A percentile compares a stretch with the other conserved stretches of the same genome.
These are phyloP conservation scores for Nemania sp. DNA, from an alignment of 2,329 filamentous ascomycete species.

Conservation along the genomic window DNA sequence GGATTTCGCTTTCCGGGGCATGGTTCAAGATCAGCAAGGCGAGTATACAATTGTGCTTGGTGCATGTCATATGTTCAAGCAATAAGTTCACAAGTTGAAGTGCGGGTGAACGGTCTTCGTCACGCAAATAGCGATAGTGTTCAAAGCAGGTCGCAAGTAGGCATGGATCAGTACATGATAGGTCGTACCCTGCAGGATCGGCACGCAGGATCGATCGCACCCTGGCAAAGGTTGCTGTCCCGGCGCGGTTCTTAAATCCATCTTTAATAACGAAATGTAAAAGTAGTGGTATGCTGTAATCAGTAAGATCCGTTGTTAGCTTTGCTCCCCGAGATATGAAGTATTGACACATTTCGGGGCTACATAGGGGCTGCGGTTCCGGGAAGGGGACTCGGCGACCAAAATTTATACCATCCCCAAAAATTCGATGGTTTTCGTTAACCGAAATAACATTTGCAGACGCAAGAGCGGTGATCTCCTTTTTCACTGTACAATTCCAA, in stretches of 20 bases:
- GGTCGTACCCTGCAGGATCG: not conserved
- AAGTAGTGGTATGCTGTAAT: not conserved
- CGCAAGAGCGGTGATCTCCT: not conserved
- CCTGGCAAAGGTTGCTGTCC: not conserved
- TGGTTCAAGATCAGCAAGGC: not conserved
- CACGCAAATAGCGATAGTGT: too few species aligned
- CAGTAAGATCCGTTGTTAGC: not conserved
- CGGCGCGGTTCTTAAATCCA: not conserved
- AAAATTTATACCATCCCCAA: too few species aligned
- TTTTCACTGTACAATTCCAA: rapidly evolving
- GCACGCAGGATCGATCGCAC: not conserved
- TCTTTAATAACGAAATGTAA: not conserved
- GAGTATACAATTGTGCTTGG: not conserved
- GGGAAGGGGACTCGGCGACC: too few species aligned
- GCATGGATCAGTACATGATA: not conserved
- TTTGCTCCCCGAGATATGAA: not conserved
- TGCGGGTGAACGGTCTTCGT: not conserved
- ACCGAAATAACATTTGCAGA: not conserved
- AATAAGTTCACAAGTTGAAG: not conserved
- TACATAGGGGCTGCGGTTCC: too few species aligned
- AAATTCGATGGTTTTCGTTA: too few species aligned
- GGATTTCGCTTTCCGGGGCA: not conserved
- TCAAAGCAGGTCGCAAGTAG: constrained; percentile 6
- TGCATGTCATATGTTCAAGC: not conserved
- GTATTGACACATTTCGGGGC: constrained; percentile 1